These are phyloP conservation scores for Collybiopsis confluens DNA, from an alignment of 768 basidiomycete species.

Conservation along the genomic window DNA sequence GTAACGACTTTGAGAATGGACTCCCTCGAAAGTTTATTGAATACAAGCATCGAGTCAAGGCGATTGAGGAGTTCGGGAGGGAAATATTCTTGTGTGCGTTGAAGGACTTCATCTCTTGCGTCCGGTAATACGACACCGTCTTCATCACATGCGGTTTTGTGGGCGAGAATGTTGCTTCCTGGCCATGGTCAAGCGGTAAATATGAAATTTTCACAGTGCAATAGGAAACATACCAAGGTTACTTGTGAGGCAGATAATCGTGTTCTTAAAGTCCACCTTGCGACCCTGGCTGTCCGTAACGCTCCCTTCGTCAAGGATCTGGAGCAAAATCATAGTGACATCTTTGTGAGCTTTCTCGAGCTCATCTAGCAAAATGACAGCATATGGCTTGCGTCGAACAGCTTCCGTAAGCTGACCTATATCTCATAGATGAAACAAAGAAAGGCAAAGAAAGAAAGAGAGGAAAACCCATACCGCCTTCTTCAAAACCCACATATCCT, in stretches of 20 bases:
- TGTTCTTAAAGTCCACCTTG: constrained; percentile 93
- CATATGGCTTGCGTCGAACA: constrained; percentile 86
- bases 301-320: constrained; percentile 87
- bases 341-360: constrained; percentile 96
- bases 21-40: constrained; percentile 78
- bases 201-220: not conserved
- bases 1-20: constrained; percentile 78
- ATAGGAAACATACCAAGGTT: constrained; percentile 59
- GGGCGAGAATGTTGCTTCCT: constrained; percentile 69
- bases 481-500: constrained; percentile 90
- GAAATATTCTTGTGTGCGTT: constrained; percentile 75
- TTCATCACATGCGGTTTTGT: constrained; percentile 53
- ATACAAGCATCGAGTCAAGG: constrained; percentile 81
- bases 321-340: constrained; percentile 85
- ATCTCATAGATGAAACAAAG: not conserved
- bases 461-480: constrained; percentile 42
- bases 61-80: constrained; percentile 89
- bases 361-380: constrained; percentile 79
- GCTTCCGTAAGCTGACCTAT: constrained; percentile 83
- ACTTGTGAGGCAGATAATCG: constrained; percentile 86
- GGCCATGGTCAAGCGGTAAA: not conserved
- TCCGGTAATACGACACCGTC: constrained; percentile 61
- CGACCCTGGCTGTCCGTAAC: constrained; percentile 91
- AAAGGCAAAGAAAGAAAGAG: not conserved
- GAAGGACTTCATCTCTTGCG: constrained; percentile 65